Conservation (phyloP, 1,139 yeast species). For the Schizosaccharomyces versatilis region DNA sequence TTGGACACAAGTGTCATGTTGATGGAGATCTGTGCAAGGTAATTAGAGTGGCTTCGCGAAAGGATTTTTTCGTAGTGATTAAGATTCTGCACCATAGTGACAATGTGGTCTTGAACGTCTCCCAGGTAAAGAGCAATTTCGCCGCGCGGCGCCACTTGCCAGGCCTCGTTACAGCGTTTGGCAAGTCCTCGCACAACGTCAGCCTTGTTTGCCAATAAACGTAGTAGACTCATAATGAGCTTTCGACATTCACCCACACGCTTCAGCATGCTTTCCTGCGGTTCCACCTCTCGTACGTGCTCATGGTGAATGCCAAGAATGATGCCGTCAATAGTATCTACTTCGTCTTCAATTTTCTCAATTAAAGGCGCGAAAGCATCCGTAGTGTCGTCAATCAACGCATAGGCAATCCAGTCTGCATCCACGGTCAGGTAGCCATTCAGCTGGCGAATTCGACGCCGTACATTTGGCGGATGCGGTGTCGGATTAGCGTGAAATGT, state of each 20-base stretch:
- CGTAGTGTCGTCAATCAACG: constrained; percentile 78
- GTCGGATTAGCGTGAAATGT: constrained; percentile 74
- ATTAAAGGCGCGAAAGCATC: constrained; percentile 86
- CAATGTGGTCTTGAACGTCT: constrained; percentile 92
- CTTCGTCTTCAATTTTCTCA: constrained; percentile 68
- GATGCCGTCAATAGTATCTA: constrained; percentile 77
- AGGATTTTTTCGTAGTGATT: constrained; percentile 79
- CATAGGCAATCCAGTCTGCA: constrained; percentile 88
- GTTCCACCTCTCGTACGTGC: constrained; percentile 8
- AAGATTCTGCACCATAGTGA: constrained; percentile 83
- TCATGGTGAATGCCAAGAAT: constrained; percentile 38
- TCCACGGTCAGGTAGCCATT: constrained; percentile 71
- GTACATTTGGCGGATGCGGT: constrained; percentile 62
- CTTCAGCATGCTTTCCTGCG: constrained; percentile 35
- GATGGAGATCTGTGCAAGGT: constrained; percentile 81
- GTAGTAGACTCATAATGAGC: constrained; percentile 77
- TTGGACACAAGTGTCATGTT: constrained; percentile 73
- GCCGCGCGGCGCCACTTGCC: constrained; percentile 22
- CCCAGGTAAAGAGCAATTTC: constrained; percentile 52
- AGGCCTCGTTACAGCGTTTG: constrained; percentile 67
- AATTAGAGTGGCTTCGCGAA: constrained; percentile 75
- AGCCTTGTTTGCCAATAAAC: constrained; percentile 80
- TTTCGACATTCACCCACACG: constrained; percentile 75
- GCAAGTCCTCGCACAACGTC: constrained; percentile 96
- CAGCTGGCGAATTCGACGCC: constrained; percentile 77